phyloP scores from a whole-genome alignment of 257 asterid species.

The Cruciata laevipes region DNA sequence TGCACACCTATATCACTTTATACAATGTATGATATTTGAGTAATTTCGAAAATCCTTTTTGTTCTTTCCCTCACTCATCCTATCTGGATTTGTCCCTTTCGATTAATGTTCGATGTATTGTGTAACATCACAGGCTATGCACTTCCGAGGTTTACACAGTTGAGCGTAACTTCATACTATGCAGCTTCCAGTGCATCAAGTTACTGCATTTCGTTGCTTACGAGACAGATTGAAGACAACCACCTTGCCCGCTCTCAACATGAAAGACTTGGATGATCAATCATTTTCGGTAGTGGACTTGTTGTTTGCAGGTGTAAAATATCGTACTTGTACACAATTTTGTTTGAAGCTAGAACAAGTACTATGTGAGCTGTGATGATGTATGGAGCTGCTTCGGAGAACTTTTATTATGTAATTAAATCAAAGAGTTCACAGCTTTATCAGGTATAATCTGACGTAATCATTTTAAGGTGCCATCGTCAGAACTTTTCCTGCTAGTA shows the following conservation, averaged over 20 bases:
- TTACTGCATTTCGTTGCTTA: constrained; percentile 64
- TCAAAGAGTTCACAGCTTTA: not conserved
- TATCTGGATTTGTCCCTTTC: not conserved
- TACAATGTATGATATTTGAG: too few relatives aligned
- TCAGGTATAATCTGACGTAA: not conserved
- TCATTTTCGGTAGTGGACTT: not conserved
- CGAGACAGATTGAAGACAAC: constrained; percentile 59
- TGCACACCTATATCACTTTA: not conserved
- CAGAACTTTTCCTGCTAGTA: not conserved
- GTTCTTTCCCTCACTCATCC: not conserved
- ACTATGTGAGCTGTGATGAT: not conserved
- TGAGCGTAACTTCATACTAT: constrained; percentile 69
- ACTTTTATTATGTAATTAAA: not conserved
- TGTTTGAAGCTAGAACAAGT: not conserved
- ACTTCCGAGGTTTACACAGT: constrained; percentile 72
- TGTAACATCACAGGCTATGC: constrained; percentile 49
- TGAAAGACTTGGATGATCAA: constrained; percentile 42
- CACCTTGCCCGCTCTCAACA: constrained; percentile 42
- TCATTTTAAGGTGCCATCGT: not conserved
- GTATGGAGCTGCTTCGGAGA: not conserved
- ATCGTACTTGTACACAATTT: not conserved
- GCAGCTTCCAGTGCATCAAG: constrained; percentile 83
- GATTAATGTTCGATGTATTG: not conserved
- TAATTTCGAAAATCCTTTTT: not conserved
- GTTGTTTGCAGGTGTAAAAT: not conserved